Evolutionary conservation across 129 eudicot genomes (phyloP).

Genomic region (Glebionis coronaria): DNA sequence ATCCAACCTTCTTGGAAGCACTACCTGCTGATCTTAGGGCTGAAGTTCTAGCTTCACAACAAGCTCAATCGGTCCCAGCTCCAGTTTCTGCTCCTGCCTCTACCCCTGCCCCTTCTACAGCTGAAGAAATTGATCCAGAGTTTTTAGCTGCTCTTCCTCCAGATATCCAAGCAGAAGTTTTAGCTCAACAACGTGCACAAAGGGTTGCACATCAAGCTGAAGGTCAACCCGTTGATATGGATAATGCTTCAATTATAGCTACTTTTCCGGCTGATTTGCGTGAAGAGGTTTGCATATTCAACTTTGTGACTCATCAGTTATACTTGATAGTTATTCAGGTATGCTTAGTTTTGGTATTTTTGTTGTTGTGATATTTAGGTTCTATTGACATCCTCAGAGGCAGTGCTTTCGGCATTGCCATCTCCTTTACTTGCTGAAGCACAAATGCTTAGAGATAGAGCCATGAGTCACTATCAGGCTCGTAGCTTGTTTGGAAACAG

Average conservation of each 20-base stretch:
- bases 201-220: constrained; percentile 88
- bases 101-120: constrained; percentile 56
- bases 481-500: constrained; percentile 88
- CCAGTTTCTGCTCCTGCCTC: constrained; percentile 54
- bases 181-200: constrained; percentile 95
- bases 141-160: constrained; percentile 99
- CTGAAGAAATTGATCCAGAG: constrained; percentile 92
- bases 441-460: constrained; percentile 98
- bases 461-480: constrained; percentile 99
- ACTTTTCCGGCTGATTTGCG: constrained; percentile 98
- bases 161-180: constrained; percentile 95
- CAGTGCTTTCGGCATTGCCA: constrained; percentile 92
- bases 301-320: constrained; percentile 4
- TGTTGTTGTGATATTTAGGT: constrained; percentile 44
- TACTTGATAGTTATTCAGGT: not conserved
- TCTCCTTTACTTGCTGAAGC: constrained; percentile 99
- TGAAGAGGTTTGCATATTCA: constrained; percentile 74
- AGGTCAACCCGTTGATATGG: constrained; percentile 99
- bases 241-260: constrained; percentile 95
- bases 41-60: constrained; percentile 95
- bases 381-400: constrained; percentile 93
- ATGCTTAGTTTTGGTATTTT: too few species aligned
- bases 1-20: constrained; percentile 97
- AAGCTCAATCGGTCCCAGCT: constrained; percentile 64
- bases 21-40: constrained; percentile 93